Percentiles rank a stretch among this genome's conserved stretches.
Evolutionary conservation across 768 basidiomycete species (phyloP).

Genomic region (Pisolithus orientalis): DNA sequence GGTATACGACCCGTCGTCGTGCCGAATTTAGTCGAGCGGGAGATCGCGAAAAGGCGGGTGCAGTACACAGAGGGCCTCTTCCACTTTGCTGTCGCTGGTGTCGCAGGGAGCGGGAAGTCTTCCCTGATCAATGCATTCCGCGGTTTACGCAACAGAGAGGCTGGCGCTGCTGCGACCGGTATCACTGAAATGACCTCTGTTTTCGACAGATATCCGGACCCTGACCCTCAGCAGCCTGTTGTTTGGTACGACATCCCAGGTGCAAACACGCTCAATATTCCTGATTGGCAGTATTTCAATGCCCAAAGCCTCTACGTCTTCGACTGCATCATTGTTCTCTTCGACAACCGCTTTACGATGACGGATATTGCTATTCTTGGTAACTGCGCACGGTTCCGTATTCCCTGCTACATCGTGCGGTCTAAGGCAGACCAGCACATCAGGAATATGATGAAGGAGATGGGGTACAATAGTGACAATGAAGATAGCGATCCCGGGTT

Average conservation of each 20-base stretch:
- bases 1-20: constrained; percentile 19
- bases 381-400: constrained; percentile 24
- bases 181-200: constrained; percentile 24
- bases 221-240: constrained; percentile 12
- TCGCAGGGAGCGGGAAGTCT: constrained; percentile 31
- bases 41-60: constrained; percentile 7
- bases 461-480: constrained; percentile 15
- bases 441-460: constrained; percentile 17
- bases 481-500: constrained; percentile 5
- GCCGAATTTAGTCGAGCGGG: constrained; percentile 15
- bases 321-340: constrained; percentile 27
- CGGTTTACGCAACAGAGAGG: constrained; percentile 17
- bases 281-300: constrained; percentile 32
- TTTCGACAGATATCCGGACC: constrained; percentile 19
- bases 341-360: constrained; percentile 27
- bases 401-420: constrained; percentile 29
- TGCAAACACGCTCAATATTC: constrained; percentile 26
- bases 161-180: constrained; percentile 21
- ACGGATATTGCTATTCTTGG: constrained; percentile 29
- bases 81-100: constrained; percentile 29
- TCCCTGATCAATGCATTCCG: constrained; percentile 33
- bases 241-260: constrained; percentile 33
- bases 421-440: constrained; percentile 29
- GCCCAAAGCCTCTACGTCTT: constrained; percentile 30
- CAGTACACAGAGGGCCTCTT: constrained; percentile 20